phyloP scores from a whole-genome alignment of 2,329 filamentous ascomycete genomes.

The Lachnellula cervina region DNA sequence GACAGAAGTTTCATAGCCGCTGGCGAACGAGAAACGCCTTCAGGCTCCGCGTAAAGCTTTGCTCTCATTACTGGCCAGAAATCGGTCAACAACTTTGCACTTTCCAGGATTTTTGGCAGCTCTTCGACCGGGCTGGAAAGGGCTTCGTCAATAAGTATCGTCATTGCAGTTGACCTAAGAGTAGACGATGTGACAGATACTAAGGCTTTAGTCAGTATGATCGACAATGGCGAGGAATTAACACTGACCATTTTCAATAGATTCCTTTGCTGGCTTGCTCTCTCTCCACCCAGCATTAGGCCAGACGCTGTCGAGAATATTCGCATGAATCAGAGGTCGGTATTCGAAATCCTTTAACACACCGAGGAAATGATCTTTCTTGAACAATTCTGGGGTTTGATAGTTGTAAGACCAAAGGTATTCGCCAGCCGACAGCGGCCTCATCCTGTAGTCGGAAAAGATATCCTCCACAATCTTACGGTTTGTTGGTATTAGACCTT shows the following conservation, averaged over 20 bases:
- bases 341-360: neutral
- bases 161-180: neutral
- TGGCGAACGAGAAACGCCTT: neutral
- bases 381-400: no score
- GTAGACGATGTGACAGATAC: neutral
- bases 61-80: neutral
- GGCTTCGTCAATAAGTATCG: neutral
- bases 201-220: no score
- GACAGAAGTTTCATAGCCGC: neutral
- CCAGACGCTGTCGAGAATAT: neutral
- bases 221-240: no score
- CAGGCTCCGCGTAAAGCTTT: slow-evolving; percentile 3
- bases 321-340: neutral
- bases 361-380: neutral
- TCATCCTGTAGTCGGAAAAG: neutral
- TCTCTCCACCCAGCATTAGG: neutral
- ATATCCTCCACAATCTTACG: no score
- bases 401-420: neutral
- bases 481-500: no score
- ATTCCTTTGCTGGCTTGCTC: neutral
- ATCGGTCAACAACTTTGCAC: neutral
- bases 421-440: neutral
- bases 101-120: slow-evolving; percentile 1
- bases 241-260: neutral
- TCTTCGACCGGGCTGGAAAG: neutral